phyloP scores from a whole-genome alignment of 2,329 filamentous ascomycete species.

The Fusarium hostae region DNA sequence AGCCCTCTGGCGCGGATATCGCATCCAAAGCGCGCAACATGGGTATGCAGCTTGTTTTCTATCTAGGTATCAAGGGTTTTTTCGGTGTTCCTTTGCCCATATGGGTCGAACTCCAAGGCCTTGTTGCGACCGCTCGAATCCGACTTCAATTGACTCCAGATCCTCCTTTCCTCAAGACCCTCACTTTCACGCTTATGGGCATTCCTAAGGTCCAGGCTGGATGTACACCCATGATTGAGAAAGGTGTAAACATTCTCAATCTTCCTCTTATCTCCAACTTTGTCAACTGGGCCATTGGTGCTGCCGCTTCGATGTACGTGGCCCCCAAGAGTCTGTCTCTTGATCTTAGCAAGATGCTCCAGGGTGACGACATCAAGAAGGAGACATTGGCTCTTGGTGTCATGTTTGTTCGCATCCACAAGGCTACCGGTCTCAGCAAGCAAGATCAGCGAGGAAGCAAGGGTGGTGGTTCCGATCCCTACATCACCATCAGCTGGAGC shows the following conservation, averaged over 20 bases:
- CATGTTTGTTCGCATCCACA: slow-evolving; percentile 93
- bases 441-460: slow-evolving; percentile 85
- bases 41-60: slow-evolving; percentile 97
- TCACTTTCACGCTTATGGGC: slow-evolving; percentile 96
- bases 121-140: slow-evolving; percentile 89
- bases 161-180: slow-evolving; percentile 88
- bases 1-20: slow-evolving; percentile 74
- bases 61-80: slow-evolving; percentile 87
- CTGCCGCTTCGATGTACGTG: slow-evolving; percentile 90
- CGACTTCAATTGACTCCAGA: slow-evolving; percentile 88
- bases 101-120: slow-evolving; percentile 86
- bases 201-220: slow-evolving; percentile 88
- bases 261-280: slow-evolving; percentile 94
- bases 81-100: slow-evolving; percentile 90
- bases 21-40: slow-evolving; percentile 91
- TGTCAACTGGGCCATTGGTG: slow-evolving; percentile 92
- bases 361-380: slow-evolving; percentile 92
- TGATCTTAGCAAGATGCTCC: slow-evolving; percentile 88
- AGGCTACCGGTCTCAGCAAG: slow-evolving; percentile 87
- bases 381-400: slow-evolving; percentile 87
- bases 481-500: slow-evolving; percentile 93
- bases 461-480: slow-evolving; percentile 91
- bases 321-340: slow-evolving; percentile 94
- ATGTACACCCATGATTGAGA: slow-evolving; percentile 92
- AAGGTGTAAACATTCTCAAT: slow-evolving; percentile 90